Evolutionary conservation across 805 yeast species (phyloP), one percentile per base, ranked within the genome.

Genomic region (Candida khao-thaluensis): DNA sequence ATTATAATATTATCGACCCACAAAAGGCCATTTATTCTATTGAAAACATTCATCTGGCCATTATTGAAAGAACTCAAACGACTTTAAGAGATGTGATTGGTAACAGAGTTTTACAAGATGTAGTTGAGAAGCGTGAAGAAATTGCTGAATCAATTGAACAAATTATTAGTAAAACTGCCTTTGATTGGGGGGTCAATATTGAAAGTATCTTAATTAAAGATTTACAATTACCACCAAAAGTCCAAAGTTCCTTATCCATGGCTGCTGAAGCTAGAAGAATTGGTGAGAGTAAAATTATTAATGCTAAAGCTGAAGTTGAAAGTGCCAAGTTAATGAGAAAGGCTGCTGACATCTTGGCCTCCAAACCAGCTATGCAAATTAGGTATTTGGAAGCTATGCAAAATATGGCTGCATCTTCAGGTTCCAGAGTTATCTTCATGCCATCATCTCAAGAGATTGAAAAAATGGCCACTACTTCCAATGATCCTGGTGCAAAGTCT

Each of bases 341-440:
- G 59, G 87, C 88, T 20, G 86, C 88, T 38, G 87, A 82, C 59
- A 80, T 82, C 42, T 72, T 82, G 53, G 82, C 84, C 32, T 78
- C 85, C 27, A 80, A 81, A 49, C 78, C 87, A 10, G 89, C 88
- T 20, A 80, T 82, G 85, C 88, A 82, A 65, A 82, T 82, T 57
- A 67, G 89, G 59, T 82, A 82, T 54, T 70, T 82, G 60, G 89
- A 82, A 51, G 88, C 88, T n/a, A 78, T 82, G 79, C 86, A 81
- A 61, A 69, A 66, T 44, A 82, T 82, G 87, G 83, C 86, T 24
- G 76, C 64, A 45, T 53, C 71, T 37, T 64, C 86, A 1, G 73
- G 75, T 42, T 63, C 85, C n/a, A 78, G 81, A 60, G 88, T 82
- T 38, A 81, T 82, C 21, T 82, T 82, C 59, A 82, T 82, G 87